Evolutionary conservation across 768 basidiomycete species (phyloP).

Genomic region (Cystofilobasidium capitatum): DNA sequence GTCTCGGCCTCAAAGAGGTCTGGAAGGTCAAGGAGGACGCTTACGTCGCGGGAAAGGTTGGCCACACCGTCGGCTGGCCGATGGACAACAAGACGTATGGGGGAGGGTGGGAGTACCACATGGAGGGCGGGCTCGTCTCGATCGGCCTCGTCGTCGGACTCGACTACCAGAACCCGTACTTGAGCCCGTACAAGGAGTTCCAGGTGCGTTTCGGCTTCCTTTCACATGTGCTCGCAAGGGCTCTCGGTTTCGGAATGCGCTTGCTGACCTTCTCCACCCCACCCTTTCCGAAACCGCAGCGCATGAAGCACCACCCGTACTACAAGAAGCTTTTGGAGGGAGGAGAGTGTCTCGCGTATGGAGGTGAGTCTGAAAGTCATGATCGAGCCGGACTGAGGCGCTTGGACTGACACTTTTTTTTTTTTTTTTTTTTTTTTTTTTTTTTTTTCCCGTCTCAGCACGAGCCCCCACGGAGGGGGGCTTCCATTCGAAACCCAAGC

Average conservation of each 20-base stretch:
- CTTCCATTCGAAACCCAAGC: constrained; percentile 74
- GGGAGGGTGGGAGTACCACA: constrained; percentile 91
- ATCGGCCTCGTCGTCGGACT: constrained; percentile 85
- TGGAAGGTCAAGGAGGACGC: constrained; percentile 68
- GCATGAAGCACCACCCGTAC: constrained; percentile 95
- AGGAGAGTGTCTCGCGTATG: constrained; percentile 75
- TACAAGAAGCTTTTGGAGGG: constrained; percentile 70
- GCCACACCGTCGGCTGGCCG: constrained; percentile 93
- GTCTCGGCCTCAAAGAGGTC: constrained; percentile 91
- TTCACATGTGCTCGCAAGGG: neutral
- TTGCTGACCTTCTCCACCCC: constrained; percentile 8
- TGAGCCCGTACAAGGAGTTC: constrained; percentile 84
- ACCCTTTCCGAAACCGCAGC: constrained; percentile 39
- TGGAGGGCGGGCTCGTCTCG: constrained; percentile 81
- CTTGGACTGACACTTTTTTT: neutral
- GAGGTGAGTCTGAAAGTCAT: constrained; percentile 33
- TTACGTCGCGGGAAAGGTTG: constrained; percentile 68
- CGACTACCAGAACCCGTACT: constrained; percentile 87
- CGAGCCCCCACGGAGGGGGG: constrained; percentile 88
- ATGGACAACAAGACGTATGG: constrained; percentile 74
- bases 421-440: neutral
- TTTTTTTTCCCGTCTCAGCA: constrained; percentile 40
- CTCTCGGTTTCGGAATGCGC: neutral
- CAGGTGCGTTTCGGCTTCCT: constrained; percentile 51
- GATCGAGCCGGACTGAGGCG: neutral